Evolutionary conservation across 257 asterid genomes (phyloP).

Genomic region (Ilex aquifolium): DNA sequence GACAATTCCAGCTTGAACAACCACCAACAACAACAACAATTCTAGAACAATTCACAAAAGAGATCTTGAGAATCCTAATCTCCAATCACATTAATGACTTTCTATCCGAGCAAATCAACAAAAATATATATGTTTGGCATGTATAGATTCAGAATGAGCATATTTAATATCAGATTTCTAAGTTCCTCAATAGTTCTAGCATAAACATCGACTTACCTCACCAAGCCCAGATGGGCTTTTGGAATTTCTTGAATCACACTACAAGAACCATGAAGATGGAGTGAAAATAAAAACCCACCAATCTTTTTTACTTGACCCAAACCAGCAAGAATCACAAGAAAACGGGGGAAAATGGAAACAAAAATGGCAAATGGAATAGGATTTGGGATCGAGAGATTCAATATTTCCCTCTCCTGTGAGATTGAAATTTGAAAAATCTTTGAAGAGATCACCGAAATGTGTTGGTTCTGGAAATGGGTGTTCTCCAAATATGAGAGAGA

Average conservation of each 20-base stretch:
- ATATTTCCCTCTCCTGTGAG: constrained; percentile 8
- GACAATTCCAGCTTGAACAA: constrained; percentile 4
- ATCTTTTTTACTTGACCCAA: not conserved
- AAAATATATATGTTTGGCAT: too few relatives aligned
- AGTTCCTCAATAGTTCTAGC: not conserved
- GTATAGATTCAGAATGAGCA: not conserved
- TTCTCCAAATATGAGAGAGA: constrained; percentile 10
- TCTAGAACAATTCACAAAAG: constrained; percentile 4
- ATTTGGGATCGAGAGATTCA: not conserved
- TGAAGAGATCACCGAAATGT: constrained; percentile 1
- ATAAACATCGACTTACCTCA: not conserved
- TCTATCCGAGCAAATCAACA: not conserved
- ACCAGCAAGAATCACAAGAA: not conserved
- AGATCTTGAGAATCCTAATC: constrained; percentile 15
- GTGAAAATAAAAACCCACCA: not conserved
- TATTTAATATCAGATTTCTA: not conserved
- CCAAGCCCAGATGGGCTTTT: not conserved
- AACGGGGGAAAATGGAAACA: constrained; percentile 5
- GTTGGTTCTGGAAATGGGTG: constrained; percentile 14
- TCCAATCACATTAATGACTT: constrained; percentile 15
- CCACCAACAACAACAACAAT: constrained; percentile 5
- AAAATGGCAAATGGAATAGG: not conserved
- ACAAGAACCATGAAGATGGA: constrained; percentile 17
- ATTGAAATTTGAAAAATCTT: not conserved
- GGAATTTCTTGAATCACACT: not conserved